Evolutionary conservation across 306 rosid genomes (phyloP), one percentile per base, ranked within the genome.

Genomic region (Begonia masoniana): DNA sequence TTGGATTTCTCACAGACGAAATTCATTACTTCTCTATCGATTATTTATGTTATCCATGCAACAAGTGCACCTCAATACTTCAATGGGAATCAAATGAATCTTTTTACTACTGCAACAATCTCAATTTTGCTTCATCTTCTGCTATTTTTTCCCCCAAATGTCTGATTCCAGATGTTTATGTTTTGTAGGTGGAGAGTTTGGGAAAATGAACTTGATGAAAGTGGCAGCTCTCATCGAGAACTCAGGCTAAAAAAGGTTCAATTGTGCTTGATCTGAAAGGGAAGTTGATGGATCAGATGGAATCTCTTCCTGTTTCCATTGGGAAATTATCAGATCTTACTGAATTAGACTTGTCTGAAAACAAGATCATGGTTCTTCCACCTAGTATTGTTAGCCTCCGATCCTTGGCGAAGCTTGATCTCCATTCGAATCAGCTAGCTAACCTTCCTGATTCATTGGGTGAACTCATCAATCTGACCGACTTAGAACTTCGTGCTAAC

Each of bases 221-320:
- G 76, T 87, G 43, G 91, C 85, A 59, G 74, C 89, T 71, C 46
- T 87, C 52, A 83, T 87, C 67, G 96, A 87, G 62, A 83, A 76
- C 26, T 79, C 78, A 39, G 87, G 87, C 83, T 0, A 87, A 84
- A 74, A 87, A 81, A 60, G 91, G 87, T 5, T 74, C 80, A 36
- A 67, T 66, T 52, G 87, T 71, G 52, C 76, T 87, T 58, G 71
- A 81, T 50, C 85, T 87, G 17, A 74, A 53, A 55, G 76, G 60
- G 68, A 81, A 81, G 72, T 64, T 87, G 76, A 68, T 71, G 84
- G 82, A 78, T 51, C 94, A 76, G 61, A 79, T 87, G 45, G 96
- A 83, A 49, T 87, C 94, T 94, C 68, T 87, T n/a, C 96, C 96
- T 19, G 91, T 80, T 56, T 72, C 94, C 0, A 68, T 87, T 51